Conservation (phyloP, 2,329 filamentous ascomycete genomes). For the Exophiala sp. region DNA sequence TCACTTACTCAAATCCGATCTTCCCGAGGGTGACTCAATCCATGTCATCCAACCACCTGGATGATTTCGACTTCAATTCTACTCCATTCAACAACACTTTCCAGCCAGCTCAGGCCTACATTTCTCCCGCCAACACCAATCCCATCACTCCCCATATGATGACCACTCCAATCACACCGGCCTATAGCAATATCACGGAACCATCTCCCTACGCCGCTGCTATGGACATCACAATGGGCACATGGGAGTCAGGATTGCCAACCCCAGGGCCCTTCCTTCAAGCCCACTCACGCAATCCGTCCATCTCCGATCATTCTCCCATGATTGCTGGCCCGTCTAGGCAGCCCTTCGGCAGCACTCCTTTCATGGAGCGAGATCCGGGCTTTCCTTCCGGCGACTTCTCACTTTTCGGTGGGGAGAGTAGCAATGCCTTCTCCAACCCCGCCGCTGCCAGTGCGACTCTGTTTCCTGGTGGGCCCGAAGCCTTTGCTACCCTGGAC, state of each 20-base stretch:
- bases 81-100: slow-evolving; percentile 11
- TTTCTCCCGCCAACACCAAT: slow-evolving; percentile 17
- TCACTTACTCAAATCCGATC: slow-evolving; percentile 24
- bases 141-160: slow-evolving; percentile 22
- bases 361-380: slow-evolving; percentile 14
- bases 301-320: slow-evolving; percentile 25
- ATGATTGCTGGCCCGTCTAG: slow-evolving; percentile 23
- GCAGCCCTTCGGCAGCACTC: slow-evolving; percentile 17
- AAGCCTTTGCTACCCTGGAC: slow-evolving; percentile 20
- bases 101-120: slow-evolving; percentile 20
- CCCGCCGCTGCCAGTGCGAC: slow-evolving; percentile 24
- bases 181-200: slow-evolving; percentile 29
- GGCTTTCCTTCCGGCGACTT: slow-evolving; percentile 26
- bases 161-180: slow-evolving; percentile 26
- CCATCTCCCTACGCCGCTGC: slow-evolving; percentile 20
- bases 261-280: slow-evolving; percentile 26
- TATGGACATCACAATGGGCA: slow-evolving; percentile 22
- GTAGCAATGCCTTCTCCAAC: slow-evolving; percentile 25
- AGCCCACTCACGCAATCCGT: slow-evolving; percentile 27
- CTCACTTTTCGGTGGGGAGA: slow-evolving; percentile 23
- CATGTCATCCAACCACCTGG: slow-evolving; percentile 12
- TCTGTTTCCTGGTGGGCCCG: slow-evolving; percentile 26
- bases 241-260: slow-evolving; percentile 21
- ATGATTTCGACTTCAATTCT: slow-evolving; percentile 24
- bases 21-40: slow-evolving; percentile 21